Evolutionary conservation across 169 alveolate genomes (phyloP).

Genomic region (Pseudocohnilembus persalinus): DNA sequence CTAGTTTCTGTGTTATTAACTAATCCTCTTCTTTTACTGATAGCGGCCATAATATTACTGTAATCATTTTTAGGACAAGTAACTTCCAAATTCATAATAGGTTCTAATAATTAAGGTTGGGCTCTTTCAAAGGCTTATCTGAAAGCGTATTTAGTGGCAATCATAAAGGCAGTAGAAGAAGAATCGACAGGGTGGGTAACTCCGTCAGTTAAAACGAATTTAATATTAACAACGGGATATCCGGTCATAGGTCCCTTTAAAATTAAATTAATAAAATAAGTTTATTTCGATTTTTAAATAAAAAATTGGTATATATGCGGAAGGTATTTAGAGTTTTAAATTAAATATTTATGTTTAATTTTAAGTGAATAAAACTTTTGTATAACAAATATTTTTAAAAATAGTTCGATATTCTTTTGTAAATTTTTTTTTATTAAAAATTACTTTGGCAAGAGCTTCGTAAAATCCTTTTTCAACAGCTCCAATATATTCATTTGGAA

Average conservation of each 20-base stretch:
- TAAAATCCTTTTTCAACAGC: constrained; percentile 95
- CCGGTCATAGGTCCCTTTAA: constrained; percentile 90
- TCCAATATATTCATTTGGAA: constrained; percentile 92
- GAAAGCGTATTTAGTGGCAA: constrained; percentile 91
- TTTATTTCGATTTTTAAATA: no score
- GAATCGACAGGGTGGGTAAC: constrained; percentile 94
- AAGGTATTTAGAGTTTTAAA: no score
- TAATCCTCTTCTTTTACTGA: constrained; percentile 89
- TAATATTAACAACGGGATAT: constrained; percentile 91
- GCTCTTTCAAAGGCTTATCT: constrained; percentile 83
- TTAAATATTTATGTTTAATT: no score
- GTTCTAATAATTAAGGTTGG: constrained; percentile 88
- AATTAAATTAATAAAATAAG: neutral
- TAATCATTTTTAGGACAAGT: constrained; percentile 81
- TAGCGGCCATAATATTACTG: constrained; percentile 82
- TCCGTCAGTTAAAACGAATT: constrained; percentile 90
- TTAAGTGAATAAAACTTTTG: no score
- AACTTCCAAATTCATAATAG: constrained; percentile 94
- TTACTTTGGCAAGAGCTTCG: constrained; percentile 77
- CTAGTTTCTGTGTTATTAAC: constrained; percentile 86
- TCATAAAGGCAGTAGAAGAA: constrained; percentile 91
- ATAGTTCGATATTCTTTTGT: no score
- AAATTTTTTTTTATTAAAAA: neutral
- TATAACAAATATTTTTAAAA: no score
- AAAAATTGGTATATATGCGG: no score